Evolutionary conservation across 75 land plant species (phyloP).

Genomic region (Larix kaempferi): DNA sequence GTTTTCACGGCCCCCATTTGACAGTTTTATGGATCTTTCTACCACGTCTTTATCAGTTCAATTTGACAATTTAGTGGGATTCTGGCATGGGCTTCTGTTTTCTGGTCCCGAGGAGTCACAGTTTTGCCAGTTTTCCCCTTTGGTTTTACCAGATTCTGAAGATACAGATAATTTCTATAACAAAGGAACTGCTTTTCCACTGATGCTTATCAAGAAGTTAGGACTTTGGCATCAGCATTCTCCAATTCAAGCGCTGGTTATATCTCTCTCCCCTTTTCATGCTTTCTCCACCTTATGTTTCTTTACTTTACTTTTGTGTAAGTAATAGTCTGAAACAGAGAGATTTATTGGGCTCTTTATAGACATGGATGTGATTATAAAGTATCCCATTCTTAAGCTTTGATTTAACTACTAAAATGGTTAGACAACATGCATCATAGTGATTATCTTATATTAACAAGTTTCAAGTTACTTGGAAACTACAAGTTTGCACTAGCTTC

Average conservation of each 20-base stretch:
- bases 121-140: background rate
- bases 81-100: background rate
- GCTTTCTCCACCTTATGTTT: too few relatives aligned
- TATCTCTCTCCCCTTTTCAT: background rate
- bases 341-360: too few relatives aligned
- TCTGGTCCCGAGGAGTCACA: background rate
- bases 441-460: too few relatives aligned
- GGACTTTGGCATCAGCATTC: constrained; percentile 5
- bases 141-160: background rate
- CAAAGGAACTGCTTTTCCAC: background rate
- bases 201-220: background rate
- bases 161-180: background rate
- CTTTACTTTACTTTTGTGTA: too few relatives aligned
- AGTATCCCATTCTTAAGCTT: too few relatives aligned
- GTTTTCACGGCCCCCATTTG: constrained; percentile 4
- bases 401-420: too few relatives aligned
- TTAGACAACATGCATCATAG: too few relatives aligned
- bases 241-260: background rate
- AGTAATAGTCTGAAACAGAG: too few relatives aligned
- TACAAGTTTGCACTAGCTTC: too few relatives aligned
- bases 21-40: background rate
- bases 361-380: too few relatives aligned
- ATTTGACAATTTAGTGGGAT: constrained; percentile 4
- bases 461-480: too few relatives aligned
- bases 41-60: background rate